These are phyloP conservation scores for Aspergillus transmontanensis DNA, from an alignment of 2,329 filamentous ascomycete species.

Conservation along the genomic window DNA sequence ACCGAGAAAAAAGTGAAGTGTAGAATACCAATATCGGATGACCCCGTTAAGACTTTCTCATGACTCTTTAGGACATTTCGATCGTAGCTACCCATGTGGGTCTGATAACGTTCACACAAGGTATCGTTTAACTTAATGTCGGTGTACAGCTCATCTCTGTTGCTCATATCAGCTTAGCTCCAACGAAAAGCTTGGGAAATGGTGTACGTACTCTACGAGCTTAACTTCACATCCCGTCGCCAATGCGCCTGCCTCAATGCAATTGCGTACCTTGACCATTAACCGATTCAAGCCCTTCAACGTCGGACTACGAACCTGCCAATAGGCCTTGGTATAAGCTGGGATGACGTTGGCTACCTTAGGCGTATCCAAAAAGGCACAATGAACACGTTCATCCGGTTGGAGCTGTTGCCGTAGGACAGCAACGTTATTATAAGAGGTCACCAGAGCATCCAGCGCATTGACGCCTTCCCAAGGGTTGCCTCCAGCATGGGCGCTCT, in stretches of 20 bases:
- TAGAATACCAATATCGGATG: conserved; percentile 50
- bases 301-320: conserved; percentile 50
- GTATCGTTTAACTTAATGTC: conserved; percentile 51
- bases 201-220: conserved; percentile 32
- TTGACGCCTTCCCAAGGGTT: conserved; percentile 64
- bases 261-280: conserved; percentile 32
- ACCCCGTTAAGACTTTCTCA: conserved; percentile 44
- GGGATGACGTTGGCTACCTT: conserved; percentile 61
- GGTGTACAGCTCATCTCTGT: conserved; percentile 40
- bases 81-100: conserved; percentile 47
- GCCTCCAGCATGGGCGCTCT: conserved; percentile 59
- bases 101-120: conserved; percentile 48
- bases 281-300: conserved; percentile 42
- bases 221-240: conserved; percentile 38
- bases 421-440: conserved; percentile 49
- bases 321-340: conserved; percentile 50
- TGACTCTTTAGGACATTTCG: conserved; percentile 41
- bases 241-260: conserved; percentile 39
- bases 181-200: no score
- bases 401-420: conserved; percentile 60
- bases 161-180: background rate
- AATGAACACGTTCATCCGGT: conserved; percentile 56
- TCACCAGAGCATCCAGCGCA: conserved; percentile 59
- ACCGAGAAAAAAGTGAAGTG: no score
- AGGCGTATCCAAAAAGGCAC: conserved; percentile 58